Conservation (phyloP, 2,329 filamentous ascomycete genomes). For the Corinectria fuckeliana region DNA sequence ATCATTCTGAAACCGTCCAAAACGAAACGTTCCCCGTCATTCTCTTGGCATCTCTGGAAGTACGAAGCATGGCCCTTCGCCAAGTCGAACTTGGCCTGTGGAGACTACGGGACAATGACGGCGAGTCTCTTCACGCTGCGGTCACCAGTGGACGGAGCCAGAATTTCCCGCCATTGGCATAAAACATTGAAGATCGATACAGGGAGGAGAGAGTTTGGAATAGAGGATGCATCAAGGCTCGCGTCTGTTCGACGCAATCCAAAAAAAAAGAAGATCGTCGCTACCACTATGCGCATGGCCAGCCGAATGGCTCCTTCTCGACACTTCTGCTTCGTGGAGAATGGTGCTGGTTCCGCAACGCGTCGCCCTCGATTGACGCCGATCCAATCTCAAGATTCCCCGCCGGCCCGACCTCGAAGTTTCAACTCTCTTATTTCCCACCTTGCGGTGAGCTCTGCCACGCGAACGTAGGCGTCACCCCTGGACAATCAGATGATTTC, state of each 20-base stretch:
- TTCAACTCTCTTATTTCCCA: background rate
- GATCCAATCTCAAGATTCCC: background rate
- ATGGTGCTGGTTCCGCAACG: background rate
- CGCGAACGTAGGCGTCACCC: background rate
- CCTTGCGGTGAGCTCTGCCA: background rate
- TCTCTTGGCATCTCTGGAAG: background rate
- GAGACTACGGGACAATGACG: background rate
- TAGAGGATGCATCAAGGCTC: background rate
- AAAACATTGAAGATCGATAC: background rate
- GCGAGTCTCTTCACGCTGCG: background rate
- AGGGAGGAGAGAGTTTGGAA: background rate
- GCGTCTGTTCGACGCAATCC: background rate
- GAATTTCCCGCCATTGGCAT: constrained; percentile 4
- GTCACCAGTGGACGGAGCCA: constrained; percentile 1
- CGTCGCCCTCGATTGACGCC: background rate
- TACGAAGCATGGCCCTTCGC: background rate
- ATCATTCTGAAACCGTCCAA: constrained; percentile 4
- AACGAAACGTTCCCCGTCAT: constrained; percentile 7
- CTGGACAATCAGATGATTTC: constrained; percentile 14
- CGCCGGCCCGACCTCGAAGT: constrained; percentile 4
- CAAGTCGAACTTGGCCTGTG: background rate
- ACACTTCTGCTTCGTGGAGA: background rate
- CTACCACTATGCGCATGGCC: background rate
- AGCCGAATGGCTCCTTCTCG: background rate
- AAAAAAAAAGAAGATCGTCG: no score